Base-by-base conservation (phyloP, 2,329 filamentous ascomycete species). In the Sclerotinia borealis region DNA sequence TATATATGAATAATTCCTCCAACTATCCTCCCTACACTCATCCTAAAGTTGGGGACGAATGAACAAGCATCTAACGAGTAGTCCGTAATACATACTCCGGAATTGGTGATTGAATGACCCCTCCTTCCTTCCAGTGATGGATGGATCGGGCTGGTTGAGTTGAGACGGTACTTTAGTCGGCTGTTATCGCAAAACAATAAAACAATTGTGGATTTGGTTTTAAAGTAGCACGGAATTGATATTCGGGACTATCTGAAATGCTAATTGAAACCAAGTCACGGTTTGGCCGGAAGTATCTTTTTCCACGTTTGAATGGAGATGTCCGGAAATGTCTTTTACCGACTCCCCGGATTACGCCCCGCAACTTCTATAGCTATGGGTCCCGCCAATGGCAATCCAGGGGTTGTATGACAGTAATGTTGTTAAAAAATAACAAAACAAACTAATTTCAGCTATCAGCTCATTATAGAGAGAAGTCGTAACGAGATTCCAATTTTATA, bases 101-200 rank as follows among this genome's bases (percentile, higher is more conserved):
- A 37, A 59, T 48, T 36, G n/a, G 29, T 48, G 41, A 59, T 31
- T 13, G 11, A 41, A 10, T 43, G 34, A 63, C 52, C 34, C 52
- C 52, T 49, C 52, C 52, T 34, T 36, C 8, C 15, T 22, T n/a
- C n/a, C 13, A 45, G 43, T 34, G 11, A 37, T 45, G 41, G n/a
- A n/a, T n/a, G n/a, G n/a, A n/a, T n/a, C n/a, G n/a, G n/a, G n/a
- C n/a, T n/a, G n/a, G n/a, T n/a, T n/a, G n/a, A n/a, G 17, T 29
- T 56, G 39, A 34, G 60, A 59, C 61, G 61, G 54, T 63, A 59
- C 37, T 59, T 59, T 49, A 43, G n/a, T 50, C 61, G 61, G 61
- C 61, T 63, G 43, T 59, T 62, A 47, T n/a, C n/a, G n/a, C 19
- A 11, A 47, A n/a, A n/a, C n/a, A n/a, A n/a, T n/a, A n/a, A 36